Evolutionary conservation across 2,329 filamentous ascomycete species (phyloP).

Genomic region (Aureobasidium lini): DNA sequence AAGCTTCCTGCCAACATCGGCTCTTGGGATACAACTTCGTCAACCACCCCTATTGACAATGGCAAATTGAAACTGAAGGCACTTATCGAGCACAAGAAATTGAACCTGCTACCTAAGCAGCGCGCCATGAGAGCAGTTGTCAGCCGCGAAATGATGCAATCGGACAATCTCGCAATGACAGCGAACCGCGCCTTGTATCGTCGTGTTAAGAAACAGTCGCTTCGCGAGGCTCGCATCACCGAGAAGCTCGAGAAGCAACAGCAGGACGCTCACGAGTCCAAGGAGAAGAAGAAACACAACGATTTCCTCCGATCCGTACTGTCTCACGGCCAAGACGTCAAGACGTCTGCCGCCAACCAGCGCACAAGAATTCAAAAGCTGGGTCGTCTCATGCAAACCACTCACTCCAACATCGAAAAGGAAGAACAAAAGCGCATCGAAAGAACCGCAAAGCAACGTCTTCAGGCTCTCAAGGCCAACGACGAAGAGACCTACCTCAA

Average conservation of each 20-base stretch:
- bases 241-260: slow-evolving; percentile 99
- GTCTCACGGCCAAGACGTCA: slow-evolving; percentile 72
- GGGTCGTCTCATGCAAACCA: slow-evolving; percentile 77
- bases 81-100: slow-evolving; percentile 89
- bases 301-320: slow-evolving; percentile 86
- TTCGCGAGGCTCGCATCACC: slow-evolving; percentile 91
- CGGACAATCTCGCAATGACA: slow-evolving; percentile 94
- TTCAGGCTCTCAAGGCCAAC: slow-evolving; percentile 96
- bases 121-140: slow-evolving; percentile 78
- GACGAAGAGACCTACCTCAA: slow-evolving; percentile 99
- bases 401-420: slow-evolving; percentile 95
- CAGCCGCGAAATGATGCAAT: slow-evolving; percentile 85
- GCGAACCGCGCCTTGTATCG: slow-evolving; percentile 87
- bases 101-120: slow-evolving; percentile 83
- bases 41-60: slow-evolving; percentile 63
- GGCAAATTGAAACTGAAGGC: slow-evolving; percentile 81
- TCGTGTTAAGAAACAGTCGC: slow-evolving; percentile 92
- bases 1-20: slow-evolving; percentile 76
- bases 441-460: slow-evolving; percentile 96
- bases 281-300: slow-evolving; percentile 94
- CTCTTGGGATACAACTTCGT: slow-evolving; percentile 70
- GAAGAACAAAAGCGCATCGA: slow-evolving; percentile 99
- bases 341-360: slow-evolving; percentile 58
- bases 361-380: slow-evolving; percentile 75
- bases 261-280: slow-evolving; percentile 86